A percentile compares a stretch with the other conserved stretches of the same genome.
Conservation (phyloP, 345 rosid genomes). For the Rhodamnia argentea region DNA sequence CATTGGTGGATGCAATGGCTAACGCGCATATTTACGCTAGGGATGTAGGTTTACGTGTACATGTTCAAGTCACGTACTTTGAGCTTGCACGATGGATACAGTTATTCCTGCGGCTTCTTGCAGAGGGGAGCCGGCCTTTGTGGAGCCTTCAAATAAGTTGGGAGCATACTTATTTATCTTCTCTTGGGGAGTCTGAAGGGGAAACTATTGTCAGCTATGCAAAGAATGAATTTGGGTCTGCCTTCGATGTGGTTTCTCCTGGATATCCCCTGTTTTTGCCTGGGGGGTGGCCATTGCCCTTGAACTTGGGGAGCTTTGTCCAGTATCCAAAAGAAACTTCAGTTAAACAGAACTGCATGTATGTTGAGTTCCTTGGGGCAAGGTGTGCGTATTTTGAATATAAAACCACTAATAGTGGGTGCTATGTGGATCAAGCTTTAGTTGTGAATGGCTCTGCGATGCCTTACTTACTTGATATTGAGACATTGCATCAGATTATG, state of each 20-base stretch:
- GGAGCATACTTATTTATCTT: slow-evolving; percentile 85
- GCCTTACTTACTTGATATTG: slow-evolving; percentile 22
- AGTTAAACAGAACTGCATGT: slow-evolving; percentile 71
- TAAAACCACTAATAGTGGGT: slow-evolving; percentile 8
- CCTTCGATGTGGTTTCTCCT: slow-evolving; percentile 16
- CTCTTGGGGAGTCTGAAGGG: slow-evolving; percentile 68
- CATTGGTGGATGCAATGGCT: slow-evolving; percentile 73
- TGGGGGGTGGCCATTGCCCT: slow-evolving; percentile 85
- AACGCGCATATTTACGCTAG: slow-evolving; percentile 71
- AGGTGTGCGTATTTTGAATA: slow-evolving; percentile 34
- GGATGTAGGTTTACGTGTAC: slow-evolving; percentile 34
- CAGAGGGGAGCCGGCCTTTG: slow-evolving; percentile 50
- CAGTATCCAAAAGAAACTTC: slow-evolving; percentile 56
- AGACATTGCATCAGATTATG: slow-evolving; percentile 19
- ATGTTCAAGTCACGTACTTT: slow-evolving; percentile 55
- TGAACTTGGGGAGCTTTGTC: slow-evolving; percentile 44
- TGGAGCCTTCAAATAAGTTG: slow-evolving; percentile 90
- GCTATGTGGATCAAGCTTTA: slow-evolving; percentile 8
- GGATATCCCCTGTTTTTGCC: slow-evolving; percentile 41
- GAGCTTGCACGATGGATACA: slow-evolving; percentile 89
- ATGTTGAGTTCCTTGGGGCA: slow-evolving; percentile 69
- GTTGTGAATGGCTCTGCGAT: slow-evolving; percentile 6
- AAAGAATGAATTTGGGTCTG: slow-evolving; percentile 18
- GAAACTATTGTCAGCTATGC: slow-evolving; percentile 45
- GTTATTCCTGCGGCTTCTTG: slow-evolving; percentile 67